Conservation (phyloP, 179 eudicot genomes). For the Heliamphora pulchella region DNA sequence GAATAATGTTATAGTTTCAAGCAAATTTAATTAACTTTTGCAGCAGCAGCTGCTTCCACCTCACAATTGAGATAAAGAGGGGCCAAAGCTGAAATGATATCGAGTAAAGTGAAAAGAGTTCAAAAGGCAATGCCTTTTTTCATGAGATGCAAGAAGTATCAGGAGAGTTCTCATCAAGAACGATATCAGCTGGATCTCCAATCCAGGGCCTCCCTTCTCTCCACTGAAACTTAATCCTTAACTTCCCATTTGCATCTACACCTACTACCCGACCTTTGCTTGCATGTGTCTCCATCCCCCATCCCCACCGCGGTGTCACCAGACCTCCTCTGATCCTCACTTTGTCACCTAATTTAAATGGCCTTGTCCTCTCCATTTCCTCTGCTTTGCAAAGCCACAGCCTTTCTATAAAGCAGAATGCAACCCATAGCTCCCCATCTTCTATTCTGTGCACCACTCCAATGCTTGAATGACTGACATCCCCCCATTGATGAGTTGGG, state of each 20-base stretch:
- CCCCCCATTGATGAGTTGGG: constrained; percentile 95
- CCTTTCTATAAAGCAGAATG: constrained; percentile 84
- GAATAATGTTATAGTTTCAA: neutral
- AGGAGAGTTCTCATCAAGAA: constrained; percentile 44
- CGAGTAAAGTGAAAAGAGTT: constrained; percentile 3
- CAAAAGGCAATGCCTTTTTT: neutral
- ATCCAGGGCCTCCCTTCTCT: constrained; percentile 96
- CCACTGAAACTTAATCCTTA: constrained; percentile 86
- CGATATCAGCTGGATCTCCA: constrained; percentile 94
- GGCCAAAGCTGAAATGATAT: neutral
- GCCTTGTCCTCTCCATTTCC: constrained; percentile 71
- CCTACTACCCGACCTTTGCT: constrained; percentile 91
- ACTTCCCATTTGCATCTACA: constrained; percentile 93
- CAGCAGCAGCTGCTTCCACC: neutral
- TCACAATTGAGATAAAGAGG: neutral
- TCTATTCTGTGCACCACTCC: constrained; percentile 92
- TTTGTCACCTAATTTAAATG: constrained; percentile 75
- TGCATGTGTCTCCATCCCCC: constrained; percentile 98
- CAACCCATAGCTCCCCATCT: constrained; percentile 79
- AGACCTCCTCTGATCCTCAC: constrained; percentile 74
- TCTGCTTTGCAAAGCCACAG: constrained; percentile 85
- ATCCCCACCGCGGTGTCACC: constrained; percentile 86
- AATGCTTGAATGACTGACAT: constrained; percentile 72
- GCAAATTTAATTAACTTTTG: neutral
- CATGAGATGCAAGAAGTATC: neutral